Percentiles rank a stretch among this genome's conserved stretches.
Evolutionary conservation across 2,329 filamentous ascomycete genomes (phyloP).

Genomic region (Trichoderma atroviride): DNA sequence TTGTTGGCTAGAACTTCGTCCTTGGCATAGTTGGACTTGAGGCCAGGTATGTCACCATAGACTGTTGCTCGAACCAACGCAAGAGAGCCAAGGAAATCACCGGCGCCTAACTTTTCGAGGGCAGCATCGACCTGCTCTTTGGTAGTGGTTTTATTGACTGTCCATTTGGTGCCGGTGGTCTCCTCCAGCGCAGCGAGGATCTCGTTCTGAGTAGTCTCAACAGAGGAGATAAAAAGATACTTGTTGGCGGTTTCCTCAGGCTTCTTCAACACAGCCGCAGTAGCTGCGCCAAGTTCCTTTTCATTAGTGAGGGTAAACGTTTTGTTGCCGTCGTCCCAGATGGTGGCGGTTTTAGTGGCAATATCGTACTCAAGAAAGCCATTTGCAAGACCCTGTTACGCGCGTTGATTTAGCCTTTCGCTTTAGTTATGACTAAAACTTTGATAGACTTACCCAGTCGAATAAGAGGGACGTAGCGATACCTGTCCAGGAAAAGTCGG

Average conservation of each 20-base stretch:
- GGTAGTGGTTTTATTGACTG: conserved; percentile 24
- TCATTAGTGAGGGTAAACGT: conserved; percentile 29
- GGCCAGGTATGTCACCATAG: conserved; percentile 22
- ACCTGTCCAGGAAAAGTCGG: conserved; percentile 32
- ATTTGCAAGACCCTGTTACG: conserved; percentile 23
- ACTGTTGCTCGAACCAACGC: conserved; percentile 27
- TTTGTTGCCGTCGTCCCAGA: conserved; percentile 28
- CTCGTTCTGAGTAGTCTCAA: conserved; percentile 51
- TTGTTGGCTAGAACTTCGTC: conserved; percentile 27
- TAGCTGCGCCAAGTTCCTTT: conserved; percentile 46
- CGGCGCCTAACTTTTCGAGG: conserved; percentile 19
- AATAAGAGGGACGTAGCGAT: conserved; percentile 40
- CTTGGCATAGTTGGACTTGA: conserved; percentile 28
- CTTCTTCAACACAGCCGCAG: conserved; percentile 50
- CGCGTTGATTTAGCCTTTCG: not conserved
- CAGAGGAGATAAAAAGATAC: conserved; percentile 54
- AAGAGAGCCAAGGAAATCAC: conserved; percentile 27
- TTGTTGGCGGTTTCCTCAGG: conserved; percentile 54
- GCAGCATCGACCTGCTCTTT: conserved; percentile 26
- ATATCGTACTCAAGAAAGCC: conserved; percentile 29
- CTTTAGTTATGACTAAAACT: not conserved
- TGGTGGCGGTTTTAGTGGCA: conserved; percentile 22
- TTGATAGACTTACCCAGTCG: conserved; percentile 29
- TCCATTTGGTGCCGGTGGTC: conserved; percentile 27
- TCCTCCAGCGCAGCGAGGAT: conserved; percentile 29